phyloP scores from a whole-genome alignment of 1,139 yeast genomes.

The Kurtzmaniella natalensis region DNA sequence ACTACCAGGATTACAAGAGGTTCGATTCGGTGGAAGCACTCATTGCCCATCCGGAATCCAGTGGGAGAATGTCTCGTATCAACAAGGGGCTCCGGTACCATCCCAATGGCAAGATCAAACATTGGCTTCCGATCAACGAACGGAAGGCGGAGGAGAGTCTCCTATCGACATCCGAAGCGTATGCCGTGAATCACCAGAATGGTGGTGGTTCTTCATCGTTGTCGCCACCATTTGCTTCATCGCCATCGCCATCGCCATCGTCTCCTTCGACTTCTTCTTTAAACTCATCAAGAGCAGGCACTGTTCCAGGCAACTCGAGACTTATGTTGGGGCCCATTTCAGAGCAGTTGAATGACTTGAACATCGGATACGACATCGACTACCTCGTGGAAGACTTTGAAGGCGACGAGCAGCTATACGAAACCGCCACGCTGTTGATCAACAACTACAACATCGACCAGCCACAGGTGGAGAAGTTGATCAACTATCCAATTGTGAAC shows the following conservation, averaged over 20 bases:
- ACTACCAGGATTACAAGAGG: constrained; percentile 69
- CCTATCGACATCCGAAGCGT: constrained; percentile 4
- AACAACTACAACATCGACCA: constrained; percentile 41
- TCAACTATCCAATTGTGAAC: constrained; percentile 45
- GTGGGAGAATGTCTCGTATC: constrained; percentile 66
- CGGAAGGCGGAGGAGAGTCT: neutral
- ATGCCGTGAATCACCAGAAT: constrained; percentile 1
- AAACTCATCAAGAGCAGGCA: too few relatives aligned
- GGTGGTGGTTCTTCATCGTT: too few relatives aligned
- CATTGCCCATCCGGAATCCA: constrained; percentile 64
- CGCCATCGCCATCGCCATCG: too few relatives aligned
- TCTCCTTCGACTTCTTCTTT: too few relatives aligned
- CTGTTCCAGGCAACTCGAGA: neutral
- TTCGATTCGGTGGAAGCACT: constrained; percentile 78
- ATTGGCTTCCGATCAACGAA: constrained; percentile 64
- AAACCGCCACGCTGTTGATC: constrained; percentile 29
- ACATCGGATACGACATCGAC: constrained; percentile 11
- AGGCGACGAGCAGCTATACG: constrained; percentile 37
- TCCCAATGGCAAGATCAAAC: constrained; percentile 72
- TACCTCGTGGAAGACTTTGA: constrained; percentile 36
- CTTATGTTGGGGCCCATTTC: neutral
- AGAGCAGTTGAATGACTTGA: too few relatives aligned
- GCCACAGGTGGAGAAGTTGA: constrained; percentile 26
- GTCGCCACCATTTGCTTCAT: too few relatives aligned
- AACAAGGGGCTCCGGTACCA: constrained; percentile 82